Evolutionary conservation across 2,329 filamentous ascomycete species (phyloP).

Genomic region (Monosporascus cannonballus): DNA sequence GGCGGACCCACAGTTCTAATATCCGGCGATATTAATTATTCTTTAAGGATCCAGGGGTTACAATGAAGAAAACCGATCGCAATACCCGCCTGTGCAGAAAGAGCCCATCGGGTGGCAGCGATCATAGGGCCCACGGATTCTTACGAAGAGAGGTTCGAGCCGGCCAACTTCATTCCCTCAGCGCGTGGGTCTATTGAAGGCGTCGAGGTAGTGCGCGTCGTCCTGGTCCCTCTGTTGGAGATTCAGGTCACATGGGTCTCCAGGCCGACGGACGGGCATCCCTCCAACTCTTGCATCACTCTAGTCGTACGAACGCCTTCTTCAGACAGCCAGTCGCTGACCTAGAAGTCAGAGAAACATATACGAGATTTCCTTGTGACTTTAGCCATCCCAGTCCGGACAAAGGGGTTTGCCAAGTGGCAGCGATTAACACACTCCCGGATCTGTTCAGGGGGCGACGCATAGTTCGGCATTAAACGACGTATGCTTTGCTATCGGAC

Average conservation of each 20-base stretch:
- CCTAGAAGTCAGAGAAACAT: not conserved
- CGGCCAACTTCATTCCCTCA: not conserved
- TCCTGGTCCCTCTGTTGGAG: not conserved
- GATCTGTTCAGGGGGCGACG: constrained; percentile 9
- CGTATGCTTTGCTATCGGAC: constrained; percentile 4
- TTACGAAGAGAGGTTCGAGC: not conserved
- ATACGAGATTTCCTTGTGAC: not conserved
- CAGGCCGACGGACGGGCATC: constrained; percentile 1
- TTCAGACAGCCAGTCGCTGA: constrained; percentile 1
- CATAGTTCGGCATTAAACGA: constrained; percentile 3
- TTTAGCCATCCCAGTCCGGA: not conserved
- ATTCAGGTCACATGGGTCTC: not conserved
- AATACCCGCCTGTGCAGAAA: too few relatives aligned
- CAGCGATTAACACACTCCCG: constrained; percentile 7
- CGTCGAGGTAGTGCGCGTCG: not conserved
- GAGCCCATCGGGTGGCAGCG: not conserved
- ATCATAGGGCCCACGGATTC: not conserved
- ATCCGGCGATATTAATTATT: too few relatives aligned
- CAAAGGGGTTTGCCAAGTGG: not conserved
- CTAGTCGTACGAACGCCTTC: not conserved
- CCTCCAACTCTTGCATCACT: constrained; percentile 1
- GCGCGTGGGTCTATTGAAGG: not conserved
- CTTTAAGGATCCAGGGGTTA: too few relatives aligned
- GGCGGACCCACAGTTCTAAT: too few relatives aligned
- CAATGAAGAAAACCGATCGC: too few relatives aligned